Percentiles rank a stretch among this genome's conserved stretches.
Conservation (phyloP, 73 alveolate species). For the Paramecium sonneborni region DNA sequence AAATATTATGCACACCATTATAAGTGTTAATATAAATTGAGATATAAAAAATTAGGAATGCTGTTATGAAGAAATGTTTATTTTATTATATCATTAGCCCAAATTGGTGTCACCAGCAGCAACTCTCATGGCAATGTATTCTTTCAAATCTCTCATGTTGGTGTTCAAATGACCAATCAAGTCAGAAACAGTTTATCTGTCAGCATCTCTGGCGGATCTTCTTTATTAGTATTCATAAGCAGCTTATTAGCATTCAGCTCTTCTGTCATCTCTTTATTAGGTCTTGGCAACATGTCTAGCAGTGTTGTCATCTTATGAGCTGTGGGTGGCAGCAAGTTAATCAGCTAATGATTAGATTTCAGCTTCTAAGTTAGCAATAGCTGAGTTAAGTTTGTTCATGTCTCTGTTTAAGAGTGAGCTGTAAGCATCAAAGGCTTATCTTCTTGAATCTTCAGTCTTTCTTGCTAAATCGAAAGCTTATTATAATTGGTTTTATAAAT, state of each 20-base stretch:
- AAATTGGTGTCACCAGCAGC: conserved; percentile 33
- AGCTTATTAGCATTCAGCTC: conserved; percentile 69
- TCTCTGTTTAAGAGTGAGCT: conserved; percentile 35
- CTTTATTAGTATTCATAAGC: conserved; percentile 60
- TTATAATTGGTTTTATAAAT: conserved; percentile 52
- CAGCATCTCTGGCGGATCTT: conserved; percentile 64
- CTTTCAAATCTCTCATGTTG: conserved; percentile 54
- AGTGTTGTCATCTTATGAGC: conserved; percentile 47
- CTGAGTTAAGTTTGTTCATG: conserved; percentile 61
- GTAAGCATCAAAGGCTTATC: conserved; percentile 15
- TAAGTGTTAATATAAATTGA: too few relatives aligned
- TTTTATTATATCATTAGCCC: neutral
- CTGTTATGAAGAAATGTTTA: neutral
- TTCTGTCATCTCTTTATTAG: conserved; percentile 66
- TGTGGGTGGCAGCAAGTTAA: conserved; percentile 45
- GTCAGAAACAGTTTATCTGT: conserved; percentile 57
- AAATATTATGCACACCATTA: too few relatives aligned
- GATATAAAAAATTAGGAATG: neutral
- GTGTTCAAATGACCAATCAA: conserved; percentile 38
- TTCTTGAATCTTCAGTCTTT: conserved; percentile 46
- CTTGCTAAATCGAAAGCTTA: conserved; percentile 66
- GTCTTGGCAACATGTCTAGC: conserved; percentile 59
- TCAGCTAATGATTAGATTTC: conserved; percentile 58
- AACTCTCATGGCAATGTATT: conserved; percentile 55
- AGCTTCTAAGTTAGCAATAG: conserved; percentile 66